Conservation (phyloP, 345 rosid genomes). For the Eucalyptus urophylla region DNA sequence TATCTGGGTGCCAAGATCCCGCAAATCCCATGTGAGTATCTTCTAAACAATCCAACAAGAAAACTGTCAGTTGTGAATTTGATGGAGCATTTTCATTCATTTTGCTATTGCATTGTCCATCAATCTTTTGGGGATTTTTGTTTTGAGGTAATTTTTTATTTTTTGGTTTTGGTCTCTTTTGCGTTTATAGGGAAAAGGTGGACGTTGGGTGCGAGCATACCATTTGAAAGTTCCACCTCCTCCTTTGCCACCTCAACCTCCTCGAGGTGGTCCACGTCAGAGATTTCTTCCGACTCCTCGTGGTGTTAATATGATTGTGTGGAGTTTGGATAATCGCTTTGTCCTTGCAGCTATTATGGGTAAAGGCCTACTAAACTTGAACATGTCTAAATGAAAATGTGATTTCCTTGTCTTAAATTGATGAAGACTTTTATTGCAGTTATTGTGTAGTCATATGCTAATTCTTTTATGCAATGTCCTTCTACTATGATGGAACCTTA, state of each 20-base stretch:
- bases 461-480: background rate
- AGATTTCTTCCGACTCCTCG: conserved; percentile 97
- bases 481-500: background rate
- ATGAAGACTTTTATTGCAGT: background rate
- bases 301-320: conserved; percentile 98
- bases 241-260: conserved; percentile 95
- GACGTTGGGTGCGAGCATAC: conserved; percentile 86
- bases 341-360: conserved; percentile 99
- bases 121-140: background rate
- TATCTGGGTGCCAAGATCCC: conserved; percentile 90
- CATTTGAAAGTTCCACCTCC: conserved; percentile 99
- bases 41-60: background rate
- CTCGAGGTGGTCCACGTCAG: conserved; percentile 98
- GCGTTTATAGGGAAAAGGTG: conserved; percentile 62
- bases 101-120: background rate
- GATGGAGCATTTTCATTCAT: background rate
- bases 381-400: background rate
- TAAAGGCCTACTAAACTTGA: conserved; percentile 13
- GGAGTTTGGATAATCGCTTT: conserved; percentile 99
- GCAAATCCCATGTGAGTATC: conserved; percentile 70
- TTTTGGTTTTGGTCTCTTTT: background rate
- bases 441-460: background rate
- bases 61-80: background rate
- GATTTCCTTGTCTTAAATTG: background rate
- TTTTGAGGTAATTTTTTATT: background rate